Evolutionary conservation across 345 rosid genomes (phyloP).

Genomic region (Citrus australasica): DNA sequence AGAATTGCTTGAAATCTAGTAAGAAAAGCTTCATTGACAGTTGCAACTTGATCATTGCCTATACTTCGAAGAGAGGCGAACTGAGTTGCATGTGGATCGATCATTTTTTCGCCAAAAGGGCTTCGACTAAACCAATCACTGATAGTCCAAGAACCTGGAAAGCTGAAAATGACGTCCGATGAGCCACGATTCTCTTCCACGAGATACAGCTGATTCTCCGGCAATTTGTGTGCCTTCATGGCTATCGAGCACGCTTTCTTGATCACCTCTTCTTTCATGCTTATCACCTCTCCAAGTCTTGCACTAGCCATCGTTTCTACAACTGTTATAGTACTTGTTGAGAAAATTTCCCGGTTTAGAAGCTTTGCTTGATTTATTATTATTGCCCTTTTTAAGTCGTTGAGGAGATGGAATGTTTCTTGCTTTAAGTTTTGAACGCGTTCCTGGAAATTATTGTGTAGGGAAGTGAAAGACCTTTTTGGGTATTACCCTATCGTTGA

Average conservation of each 20-base stretch:
- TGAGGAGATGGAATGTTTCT: neutral
- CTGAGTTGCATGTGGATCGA: constrained; percentile 28
- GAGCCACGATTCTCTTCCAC: constrained; percentile 16
- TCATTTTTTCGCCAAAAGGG: constrained; percentile 53
- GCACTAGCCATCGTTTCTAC: constrained; percentile 20
- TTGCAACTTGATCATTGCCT: constrained; percentile 44
- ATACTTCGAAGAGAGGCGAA: constrained; percentile 61
- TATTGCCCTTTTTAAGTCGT: too few species aligned
- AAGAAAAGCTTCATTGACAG: constrained; percentile 63
- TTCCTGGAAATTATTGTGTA: neutral
- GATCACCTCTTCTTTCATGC: constrained; percentile 36
- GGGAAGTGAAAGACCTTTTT: neutral
- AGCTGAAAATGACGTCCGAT: constrained; percentile 38
- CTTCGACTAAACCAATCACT: constrained; percentile 30
- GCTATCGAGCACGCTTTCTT: constrained; percentile 39
- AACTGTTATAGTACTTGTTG: too few species aligned
- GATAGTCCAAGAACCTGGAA: constrained; percentile 46
- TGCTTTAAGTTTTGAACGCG: neutral
- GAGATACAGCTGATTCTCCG: constrained; percentile 28
- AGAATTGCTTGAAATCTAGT: constrained; percentile 24
- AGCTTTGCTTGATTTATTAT: neutral
- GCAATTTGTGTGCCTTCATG: constrained; percentile 25
- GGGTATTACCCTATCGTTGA: neutral
- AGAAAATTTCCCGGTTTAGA: neutral
- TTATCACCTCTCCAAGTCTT: constrained; percentile 16